Base-by-base conservation (phyloP, 1,284 basidiomycete species). In the Apiotrichum siamense region DNA sequence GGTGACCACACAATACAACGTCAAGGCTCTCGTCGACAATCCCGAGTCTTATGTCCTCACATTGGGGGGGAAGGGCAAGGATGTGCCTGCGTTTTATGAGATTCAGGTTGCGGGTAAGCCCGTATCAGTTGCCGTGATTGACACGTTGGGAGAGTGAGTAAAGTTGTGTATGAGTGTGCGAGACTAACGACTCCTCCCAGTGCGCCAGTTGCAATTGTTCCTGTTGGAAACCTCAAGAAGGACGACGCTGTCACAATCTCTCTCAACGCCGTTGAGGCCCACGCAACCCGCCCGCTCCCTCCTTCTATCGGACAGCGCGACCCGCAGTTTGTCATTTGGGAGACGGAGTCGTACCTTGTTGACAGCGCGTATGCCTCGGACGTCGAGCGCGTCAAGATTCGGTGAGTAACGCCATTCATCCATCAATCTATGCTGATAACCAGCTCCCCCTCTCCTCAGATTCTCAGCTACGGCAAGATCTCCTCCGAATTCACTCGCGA, bases 1-100 rank as follows among this genome's bases (percentile, higher is more conserved):
- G 73, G 82, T 90, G 76, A 86, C 83, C 43, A 93, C 91, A 43
- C 87, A 88, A 50, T 94, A 87, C 74, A 84, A 87, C 18, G 80
- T 88, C 67, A 87, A 83, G 71, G 81, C 86, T 42, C 77, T 86
- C 25, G 79, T 81, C 57, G 76, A 82, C 56, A 79, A 76, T 41
- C 79, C 83, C 10, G 79, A 78, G 35, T 75, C 80, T 33, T 91
- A 90, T 68, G 81, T 83, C 40, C 74, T 93, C 56, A 82, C 86
- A 7, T 75, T 94, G 20, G 78, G 80, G 9, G 77, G 79, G 49
- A 76, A 79, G 23, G 86, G 88, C 50, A 80, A 79, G 51, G 72
- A 77, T 51, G 80, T 78, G 60, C 87, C 86, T 23, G 87, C 84
- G 62, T 90, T 83, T 81, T 75, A 90, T 27, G 85, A 89, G 67